Percentiles rank a stretch among this genome's conserved stretches.
phyloP scores from a whole-genome alignment of 2,329 filamentous ascomycete species.

The Ascochyta pisi region DNA sequence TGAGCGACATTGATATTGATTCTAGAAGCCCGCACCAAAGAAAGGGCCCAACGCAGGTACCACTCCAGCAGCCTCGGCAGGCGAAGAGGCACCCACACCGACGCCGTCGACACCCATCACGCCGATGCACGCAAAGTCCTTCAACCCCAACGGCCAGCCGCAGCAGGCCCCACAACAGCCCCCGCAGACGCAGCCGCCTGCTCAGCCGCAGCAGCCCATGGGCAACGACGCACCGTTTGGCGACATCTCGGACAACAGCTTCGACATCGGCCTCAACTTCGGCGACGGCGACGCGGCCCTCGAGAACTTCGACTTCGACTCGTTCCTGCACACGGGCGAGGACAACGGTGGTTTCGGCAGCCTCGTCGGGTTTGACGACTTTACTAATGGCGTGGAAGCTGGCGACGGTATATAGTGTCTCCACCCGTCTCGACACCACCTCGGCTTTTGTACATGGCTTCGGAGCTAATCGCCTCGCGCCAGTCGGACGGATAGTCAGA shows the following conservation, averaged over 20 bases:
- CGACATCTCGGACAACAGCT: conserved; percentile 49
- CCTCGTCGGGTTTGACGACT: conserved; percentile 42
- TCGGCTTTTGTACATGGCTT: too few relatives aligned
- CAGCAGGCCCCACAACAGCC: conserved; percentile 29
- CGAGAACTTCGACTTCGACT: conserved; percentile 72
- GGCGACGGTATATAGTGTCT: conserved; percentile 26
- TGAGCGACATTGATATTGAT: conserved; percentile 47
- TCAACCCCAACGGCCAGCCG: conserved; percentile 48
- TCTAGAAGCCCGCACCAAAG: conserved; percentile 50
- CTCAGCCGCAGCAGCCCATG: conserved; percentile 46
- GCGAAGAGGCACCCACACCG: conserved; percentile 56
- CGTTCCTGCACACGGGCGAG: conserved; percentile 65
- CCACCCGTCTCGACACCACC: background rate
- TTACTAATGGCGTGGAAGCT: conserved; percentile 45
- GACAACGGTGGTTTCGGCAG: conserved; percentile 52
- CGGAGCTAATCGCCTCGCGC: too few relatives aligned
- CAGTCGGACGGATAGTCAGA: too few relatives aligned
- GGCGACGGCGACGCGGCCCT: conserved; percentile 68
- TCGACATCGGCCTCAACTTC: conserved; percentile 52
- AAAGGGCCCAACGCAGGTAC: conserved; percentile 49
- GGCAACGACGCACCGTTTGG: conserved; percentile 50
- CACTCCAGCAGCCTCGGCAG: conserved; percentile 52
- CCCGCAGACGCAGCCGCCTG: conserved; percentile 41
- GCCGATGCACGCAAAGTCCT: conserved; percentile 51
- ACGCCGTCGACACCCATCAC: conserved; percentile 58